Base-by-base conservation (phyloP, 2,329 filamentous ascomycete genomes). In the Talaromyces islandicus region DNA sequence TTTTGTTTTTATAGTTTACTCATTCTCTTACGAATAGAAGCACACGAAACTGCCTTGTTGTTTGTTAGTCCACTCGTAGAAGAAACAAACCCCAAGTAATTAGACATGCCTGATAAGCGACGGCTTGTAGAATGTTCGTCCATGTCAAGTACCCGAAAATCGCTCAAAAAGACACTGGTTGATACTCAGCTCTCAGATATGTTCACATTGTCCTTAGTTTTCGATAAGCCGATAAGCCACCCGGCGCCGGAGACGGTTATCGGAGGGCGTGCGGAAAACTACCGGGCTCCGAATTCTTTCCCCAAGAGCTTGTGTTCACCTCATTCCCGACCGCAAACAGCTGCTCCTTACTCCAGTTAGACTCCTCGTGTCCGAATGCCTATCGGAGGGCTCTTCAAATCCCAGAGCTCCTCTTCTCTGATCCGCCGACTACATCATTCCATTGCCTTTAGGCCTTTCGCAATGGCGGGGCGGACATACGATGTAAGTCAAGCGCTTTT, bases 391-490 rank as follows among this genome's bases (percentile, higher is more conserved):
- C 57, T 67, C 56, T 68, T 64, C 62, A 65, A 61, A 32, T 60
- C 63, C 59, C 51, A 61, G 59, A 61, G 54, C 48, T 55, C 63
- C 63, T 65, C 54, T 52, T 58, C n/a, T 24, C n/a, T 64, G 58
- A 64, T 48, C 57, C 58, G 60, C 60, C 63, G 64, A 46, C 60
- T 66, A 58, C 71, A 70, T 58, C 71, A 70, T 58, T 63, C 62
- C 65, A 66, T 72, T 41, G 74, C 71, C 46, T 70, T 67, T 60
- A 62, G 59, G 62, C 66, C 70, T 38, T 60, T 65, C 66, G 64
- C 62, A 58, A 75, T 75, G 74, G 64, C 73, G 70, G 60, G 60
- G 60, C 73, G 73, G 54, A 71, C 70, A 62, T 76, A 76, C 64
- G 71, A 72, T 64, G 74, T 76, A 70, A 59, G 71, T 46, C 25